phyloP scores from a whole-genome alignment of 1,284 basidiomycete genomes.

The Inonotus obliquus region DNA sequence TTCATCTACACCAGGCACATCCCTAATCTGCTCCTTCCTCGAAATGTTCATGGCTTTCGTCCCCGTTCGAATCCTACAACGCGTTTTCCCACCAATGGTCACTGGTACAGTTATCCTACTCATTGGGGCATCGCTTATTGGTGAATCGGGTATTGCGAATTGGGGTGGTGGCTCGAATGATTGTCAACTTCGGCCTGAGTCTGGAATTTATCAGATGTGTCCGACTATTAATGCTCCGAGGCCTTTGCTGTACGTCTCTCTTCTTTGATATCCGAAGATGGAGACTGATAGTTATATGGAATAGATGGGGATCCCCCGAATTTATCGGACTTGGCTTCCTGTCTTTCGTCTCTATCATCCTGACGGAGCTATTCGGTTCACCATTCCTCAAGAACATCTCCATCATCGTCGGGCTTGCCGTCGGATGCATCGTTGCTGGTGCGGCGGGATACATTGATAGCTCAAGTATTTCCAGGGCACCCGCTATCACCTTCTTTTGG shows the following conservation, averaged over 20 bases:
- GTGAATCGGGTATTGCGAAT: constrained; percentile 68
- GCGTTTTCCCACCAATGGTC: constrained; percentile 78
- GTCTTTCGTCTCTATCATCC: constrained; percentile 71
- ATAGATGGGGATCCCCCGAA: constrained; percentile 72
- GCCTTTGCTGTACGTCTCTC: constrained; percentile 36
- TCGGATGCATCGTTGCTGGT: constrained; percentile 77
- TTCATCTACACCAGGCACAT: constrained; percentile 47
- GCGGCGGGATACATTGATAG: constrained; percentile 70
- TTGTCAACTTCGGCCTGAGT: constrained; percentile 53
- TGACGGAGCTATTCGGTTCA: constrained; percentile 75
- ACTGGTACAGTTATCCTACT: constrained; percentile 74
- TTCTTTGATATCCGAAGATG: constrained; percentile 9
- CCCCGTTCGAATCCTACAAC: constrained; percentile 56
- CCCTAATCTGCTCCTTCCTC: constrained; percentile 74
- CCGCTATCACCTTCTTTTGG: constrained; percentile 80
- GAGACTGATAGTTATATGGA: not conserved
- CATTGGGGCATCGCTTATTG: constrained; percentile 75
- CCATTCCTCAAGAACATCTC: constrained; percentile 80
- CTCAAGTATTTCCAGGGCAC: constrained; percentile 57
- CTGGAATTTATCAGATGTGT: constrained; percentile 66
- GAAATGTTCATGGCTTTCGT: constrained; percentile 78
- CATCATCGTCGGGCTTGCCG: constrained; percentile 67
- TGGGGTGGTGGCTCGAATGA: constrained; percentile 82
- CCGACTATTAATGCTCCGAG: constrained; percentile 62
- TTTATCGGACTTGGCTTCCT: constrained; percentile 86